phyloP scores from a whole-genome alignment of 2,329 filamentous ascomycete species.

The Phialocephala subalpina region DNA sequence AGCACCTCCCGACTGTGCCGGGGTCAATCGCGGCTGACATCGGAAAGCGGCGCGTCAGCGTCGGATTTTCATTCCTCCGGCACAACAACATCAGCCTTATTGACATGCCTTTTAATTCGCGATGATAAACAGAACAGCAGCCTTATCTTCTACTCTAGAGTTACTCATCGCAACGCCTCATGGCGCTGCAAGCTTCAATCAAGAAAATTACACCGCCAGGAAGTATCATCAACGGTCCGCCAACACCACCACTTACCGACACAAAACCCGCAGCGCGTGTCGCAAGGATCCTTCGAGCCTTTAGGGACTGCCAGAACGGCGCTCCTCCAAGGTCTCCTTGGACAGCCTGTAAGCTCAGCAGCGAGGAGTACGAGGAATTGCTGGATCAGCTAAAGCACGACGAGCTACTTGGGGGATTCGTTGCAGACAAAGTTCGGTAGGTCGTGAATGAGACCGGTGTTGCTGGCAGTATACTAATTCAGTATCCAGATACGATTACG shows the following conservation, averaged over 20 bases:
- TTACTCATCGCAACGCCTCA: slow-evolving; percentile 10
- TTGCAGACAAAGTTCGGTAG: neutral
- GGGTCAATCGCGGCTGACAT: too few relatives aligned
- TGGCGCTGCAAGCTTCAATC: slow-evolving; percentile 12
- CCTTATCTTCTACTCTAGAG: too few relatives aligned
- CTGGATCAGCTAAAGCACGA: slow-evolving; percentile 24
- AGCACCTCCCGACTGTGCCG: too few relatives aligned
- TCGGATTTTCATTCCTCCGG: slow-evolving; percentile 1
- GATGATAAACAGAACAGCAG: too few relatives aligned
- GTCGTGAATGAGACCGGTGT: too few relatives aligned
- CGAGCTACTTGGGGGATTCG: slow-evolving; percentile 21
- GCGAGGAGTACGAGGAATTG: slow-evolving; percentile 24
- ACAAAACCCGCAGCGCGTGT: slow-evolving; percentile 18
- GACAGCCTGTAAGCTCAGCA: slow-evolving; percentile 16
- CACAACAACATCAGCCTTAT: neutral
- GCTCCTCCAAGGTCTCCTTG: slow-evolving; percentile 6
- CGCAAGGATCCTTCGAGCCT: neutral
- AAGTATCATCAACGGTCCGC: slow-evolving; percentile 21
- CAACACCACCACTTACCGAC: slow-evolving; percentile 21
- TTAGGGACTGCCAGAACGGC: slow-evolving; percentile 13
- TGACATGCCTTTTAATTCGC: too few relatives aligned
- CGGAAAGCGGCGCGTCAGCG: too few relatives aligned
- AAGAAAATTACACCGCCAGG: slow-evolving; percentile 24
- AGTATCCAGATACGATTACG: too few relatives aligned
- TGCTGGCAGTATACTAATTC: too few relatives aligned